Evolutionary conservation across 2,329 filamentous ascomycete genomes (phyloP).

Genomic region (Fonsecaea nubica): DNA sequence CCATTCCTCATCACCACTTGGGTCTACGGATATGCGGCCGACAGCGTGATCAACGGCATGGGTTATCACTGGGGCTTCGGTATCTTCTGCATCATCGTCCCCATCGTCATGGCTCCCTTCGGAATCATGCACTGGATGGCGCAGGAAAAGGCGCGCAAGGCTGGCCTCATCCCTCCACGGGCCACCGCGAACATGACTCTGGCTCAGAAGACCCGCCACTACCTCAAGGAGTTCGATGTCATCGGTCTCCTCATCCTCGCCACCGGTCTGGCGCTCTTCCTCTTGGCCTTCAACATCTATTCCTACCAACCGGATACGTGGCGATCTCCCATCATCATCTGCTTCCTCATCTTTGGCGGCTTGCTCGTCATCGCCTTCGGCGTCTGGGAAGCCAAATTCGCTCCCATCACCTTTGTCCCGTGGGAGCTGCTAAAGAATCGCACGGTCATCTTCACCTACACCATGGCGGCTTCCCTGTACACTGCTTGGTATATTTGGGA

Average conservation of each 20-base stretch:
- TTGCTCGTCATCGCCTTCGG: slow-evolving; percentile 61
- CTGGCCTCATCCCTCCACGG: slow-evolving; percentile 58
- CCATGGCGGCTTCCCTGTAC: slow-evolving; percentile 37
- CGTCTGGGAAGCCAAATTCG: slow-evolving; percentile 60
- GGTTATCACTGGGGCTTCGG: slow-evolving; percentile 41
- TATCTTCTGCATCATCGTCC: slow-evolving; percentile 36
- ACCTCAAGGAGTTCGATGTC: slow-evolving; percentile 66
- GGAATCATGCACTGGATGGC: slow-evolving; percentile 52
- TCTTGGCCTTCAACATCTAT: slow-evolving; percentile 69
- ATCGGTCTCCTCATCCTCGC: slow-evolving; percentile 66
- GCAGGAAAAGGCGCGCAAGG: slow-evolving; percentile 66
- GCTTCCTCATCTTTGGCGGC: slow-evolving; percentile 60
- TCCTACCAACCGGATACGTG: slow-evolving; percentile 48
- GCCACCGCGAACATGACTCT: slow-evolving; percentile 47
- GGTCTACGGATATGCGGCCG: slow-evolving; percentile 31
- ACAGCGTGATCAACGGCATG: slow-evolving; percentile 28
- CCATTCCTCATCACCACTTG: slow-evolving; percentile 43
- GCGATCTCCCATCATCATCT: slow-evolving; percentile 55
- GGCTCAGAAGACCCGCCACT: slow-evolving; percentile 56
- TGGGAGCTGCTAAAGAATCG: slow-evolving; percentile 51
- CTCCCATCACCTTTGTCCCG: slow-evolving; percentile 61
- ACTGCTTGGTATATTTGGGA: slow-evolving; percentile 37
- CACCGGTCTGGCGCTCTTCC: slow-evolving; percentile 66
- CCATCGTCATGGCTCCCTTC: not conserved
- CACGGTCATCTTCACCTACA: slow-evolving; percentile 36